Conservation (phyloP, 2,329 filamentous ascomycete species). For the Fusarium sp. region DNA sequence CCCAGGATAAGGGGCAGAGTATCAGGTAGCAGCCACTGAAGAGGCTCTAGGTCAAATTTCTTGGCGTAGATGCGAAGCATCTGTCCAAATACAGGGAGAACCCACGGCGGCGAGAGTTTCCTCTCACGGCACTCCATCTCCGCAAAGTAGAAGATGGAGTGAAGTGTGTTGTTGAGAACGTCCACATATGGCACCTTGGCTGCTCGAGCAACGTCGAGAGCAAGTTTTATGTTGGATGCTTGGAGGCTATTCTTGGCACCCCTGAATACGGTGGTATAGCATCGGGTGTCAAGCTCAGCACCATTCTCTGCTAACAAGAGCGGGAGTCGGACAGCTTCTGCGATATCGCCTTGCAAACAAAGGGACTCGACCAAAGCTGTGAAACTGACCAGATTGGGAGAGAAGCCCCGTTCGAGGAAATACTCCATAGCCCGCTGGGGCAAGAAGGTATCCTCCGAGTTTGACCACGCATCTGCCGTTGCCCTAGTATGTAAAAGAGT, state of each 20-base stretch:
- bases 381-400: conserved; percentile 74
- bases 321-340: conserved; percentile 55
- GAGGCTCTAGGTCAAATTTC: conserved; percentile 62
- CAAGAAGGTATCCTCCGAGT: conserved; percentile 47
- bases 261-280: conserved; percentile 79
- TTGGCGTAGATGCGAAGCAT: conserved; percentile 67
- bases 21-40: conserved; percentile 60
- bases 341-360: conserved; percentile 64
- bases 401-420: conserved; percentile 73
- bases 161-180: conserved; percentile 60
- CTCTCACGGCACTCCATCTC: conserved; percentile 57
- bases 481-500: conserved; percentile 65
- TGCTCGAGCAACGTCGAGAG: conserved; percentile 61
- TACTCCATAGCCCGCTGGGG: conserved; percentile 53
- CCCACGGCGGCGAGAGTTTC: conserved; percentile 51
- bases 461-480: conserved; percentile 36
- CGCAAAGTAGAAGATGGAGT: conserved; percentile 64
- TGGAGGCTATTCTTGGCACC: conserved; percentile 75
- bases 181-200: conserved; percentile 60
- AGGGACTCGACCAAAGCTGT: conserved; percentile 81
- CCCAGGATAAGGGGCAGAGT: conserved; percentile 53
- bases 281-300: conserved; percentile 74
- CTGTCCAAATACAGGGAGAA: conserved; percentile 59
- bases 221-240: conserved; percentile 63
- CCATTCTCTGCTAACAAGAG: conserved; percentile 58